Evolutionary conservation across 805 yeast genomes (phyloP).

Genomic region (Saccharomycopsis fermentans): DNA sequence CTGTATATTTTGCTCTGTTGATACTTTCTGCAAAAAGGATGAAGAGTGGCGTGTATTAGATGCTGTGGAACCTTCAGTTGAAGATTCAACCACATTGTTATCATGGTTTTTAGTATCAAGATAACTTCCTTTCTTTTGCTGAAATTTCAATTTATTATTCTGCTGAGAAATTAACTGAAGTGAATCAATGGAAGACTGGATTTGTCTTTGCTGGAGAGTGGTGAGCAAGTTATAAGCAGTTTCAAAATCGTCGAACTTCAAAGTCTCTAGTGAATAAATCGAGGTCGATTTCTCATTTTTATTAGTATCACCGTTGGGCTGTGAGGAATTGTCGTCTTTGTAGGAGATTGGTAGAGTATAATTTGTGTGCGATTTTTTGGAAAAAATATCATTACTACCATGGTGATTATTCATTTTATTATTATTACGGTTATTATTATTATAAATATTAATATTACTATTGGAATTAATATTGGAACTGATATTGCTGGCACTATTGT

Average conservation of each 20-base stretch:
- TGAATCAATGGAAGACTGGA: slow-evolving; percentile 12
- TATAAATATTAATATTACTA: neutral
- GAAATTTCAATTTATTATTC: slow-evolving; percentile 1
- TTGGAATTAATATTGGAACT: neutral
- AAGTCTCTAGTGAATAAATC: slow-evolving; percentile 13
- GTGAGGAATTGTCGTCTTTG: neutral
- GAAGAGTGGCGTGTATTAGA: neutral
- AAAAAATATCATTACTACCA: neutral
- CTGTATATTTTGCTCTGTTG: neutral
- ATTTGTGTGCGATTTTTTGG: neutral
- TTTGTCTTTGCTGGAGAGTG: slow-evolving; percentile 9
- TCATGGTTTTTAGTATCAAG: neutral
- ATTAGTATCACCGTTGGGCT: neutral
- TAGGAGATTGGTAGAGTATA: neutral
- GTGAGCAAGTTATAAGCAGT: slow-evolving; percentile 11
- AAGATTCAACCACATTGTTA: neutral
- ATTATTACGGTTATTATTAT: neutral
- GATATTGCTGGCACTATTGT: neutral
- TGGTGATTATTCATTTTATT: neutral
- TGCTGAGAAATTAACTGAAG: slow-evolving; percentile 12
- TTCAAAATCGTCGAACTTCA: slow-evolving; percentile 15
- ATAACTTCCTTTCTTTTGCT: neutral
- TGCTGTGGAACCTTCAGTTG: neutral
- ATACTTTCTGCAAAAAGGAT: neutral
- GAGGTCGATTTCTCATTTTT: neutral